Evolutionary conservation across 306 rosid genomes (phyloP).

Genomic region (Glycine soja): DNA sequence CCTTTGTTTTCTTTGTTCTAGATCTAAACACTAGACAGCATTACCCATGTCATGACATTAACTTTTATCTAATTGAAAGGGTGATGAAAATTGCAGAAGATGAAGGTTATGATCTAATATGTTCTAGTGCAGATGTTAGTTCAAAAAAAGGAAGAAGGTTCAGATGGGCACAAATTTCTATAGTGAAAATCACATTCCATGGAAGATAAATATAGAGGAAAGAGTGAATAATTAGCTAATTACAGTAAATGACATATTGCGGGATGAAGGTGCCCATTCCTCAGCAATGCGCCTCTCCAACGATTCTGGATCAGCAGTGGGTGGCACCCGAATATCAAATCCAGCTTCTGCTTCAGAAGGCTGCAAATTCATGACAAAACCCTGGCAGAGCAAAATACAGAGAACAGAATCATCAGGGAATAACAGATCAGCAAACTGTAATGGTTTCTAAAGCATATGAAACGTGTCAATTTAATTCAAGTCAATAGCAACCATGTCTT

Average conservation of each 20-base stretch:
- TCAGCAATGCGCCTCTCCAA: slow-evolving; percentile 69
- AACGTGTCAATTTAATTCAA: not conserved
- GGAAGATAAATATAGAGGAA: slow-evolving; percentile 30
- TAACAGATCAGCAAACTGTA: not conserved
- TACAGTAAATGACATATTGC: slow-evolving; percentile 90
- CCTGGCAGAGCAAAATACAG: slow-evolving; percentile 59
- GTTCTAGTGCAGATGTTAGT: not conserved
- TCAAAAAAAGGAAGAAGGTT: not conserved
- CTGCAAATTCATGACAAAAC: slow-evolving; percentile 97
- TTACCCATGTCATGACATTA: not conserved
- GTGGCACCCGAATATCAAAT: slow-evolving; percentile 89
- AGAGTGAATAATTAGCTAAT: slow-evolving; percentile 28
- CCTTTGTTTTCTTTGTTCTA: not conserved
- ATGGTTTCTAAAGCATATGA: not conserved
- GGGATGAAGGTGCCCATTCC: slow-evolving; percentile 80
- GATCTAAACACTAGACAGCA: too few species aligned
- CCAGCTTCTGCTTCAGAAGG: slow-evolving; percentile 99
- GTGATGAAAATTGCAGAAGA: not conserved
- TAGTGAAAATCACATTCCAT: not conserved
- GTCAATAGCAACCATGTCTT: not conserved
- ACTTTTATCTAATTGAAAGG: slow-evolving; percentile 19
- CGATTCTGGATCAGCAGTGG: slow-evolving; percentile 65
- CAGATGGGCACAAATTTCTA: slow-evolving; percentile 7
- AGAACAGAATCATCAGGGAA: not conserved
- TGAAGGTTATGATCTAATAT: not conserved